Evolutionary conservation across 2,329 filamentous ascomycete genomes (phyloP).

Genomic region (Xylariaceae sp.): DNA sequence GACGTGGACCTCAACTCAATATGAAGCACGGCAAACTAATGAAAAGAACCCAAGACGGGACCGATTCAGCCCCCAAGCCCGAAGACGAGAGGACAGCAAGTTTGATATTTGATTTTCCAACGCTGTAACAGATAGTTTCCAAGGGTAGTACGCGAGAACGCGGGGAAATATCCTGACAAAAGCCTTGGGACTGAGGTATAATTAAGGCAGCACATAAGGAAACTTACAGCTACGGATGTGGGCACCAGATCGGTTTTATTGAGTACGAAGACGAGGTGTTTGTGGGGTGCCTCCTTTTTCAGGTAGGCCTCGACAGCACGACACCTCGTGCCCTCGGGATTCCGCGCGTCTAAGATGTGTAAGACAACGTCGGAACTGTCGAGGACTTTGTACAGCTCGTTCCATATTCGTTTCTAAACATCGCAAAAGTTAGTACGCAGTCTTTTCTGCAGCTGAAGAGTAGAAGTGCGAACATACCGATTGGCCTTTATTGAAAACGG

Average conservation of each 20-base stretch:
- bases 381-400: conserved; percentile 64
- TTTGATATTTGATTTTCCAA: conserved; percentile 85
- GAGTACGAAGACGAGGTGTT: conserved; percentile 75
- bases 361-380: conserved; percentile 83
- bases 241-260: conserved; percentile 95
- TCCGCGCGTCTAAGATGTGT: conserved; percentile 83
- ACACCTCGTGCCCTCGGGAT: conserved; percentile 87
- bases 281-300: conserved; percentile 88
- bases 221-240: conserved; percentile 86
- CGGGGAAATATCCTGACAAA: conserved; percentile 82
- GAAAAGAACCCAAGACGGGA: conserved; percentile 88
- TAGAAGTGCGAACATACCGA: conserved; percentile 32
- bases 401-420: conserved; percentile 79
- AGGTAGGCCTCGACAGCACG: conserved; percentile 91
- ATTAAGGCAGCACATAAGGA: conserved; percentile 13
- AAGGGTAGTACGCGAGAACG: conserved; percentile 56
- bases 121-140: conserved; percentile 95
- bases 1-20: conserved; percentile 95
- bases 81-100: conserved; percentile 65
- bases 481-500: conserved; percentile 92
- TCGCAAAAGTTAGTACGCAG: conserved; percentile 2
- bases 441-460: not conserved
- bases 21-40: conserved; percentile 77
- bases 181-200: conserved; percentile 55
- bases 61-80: conserved; percentile 65